Evolutionary conservation across 1,284 basidiomycete species (phyloP), one percentile per base, ranked within the genome.

Genomic region (Cutaneotrichosporon dermatis): DNA sequence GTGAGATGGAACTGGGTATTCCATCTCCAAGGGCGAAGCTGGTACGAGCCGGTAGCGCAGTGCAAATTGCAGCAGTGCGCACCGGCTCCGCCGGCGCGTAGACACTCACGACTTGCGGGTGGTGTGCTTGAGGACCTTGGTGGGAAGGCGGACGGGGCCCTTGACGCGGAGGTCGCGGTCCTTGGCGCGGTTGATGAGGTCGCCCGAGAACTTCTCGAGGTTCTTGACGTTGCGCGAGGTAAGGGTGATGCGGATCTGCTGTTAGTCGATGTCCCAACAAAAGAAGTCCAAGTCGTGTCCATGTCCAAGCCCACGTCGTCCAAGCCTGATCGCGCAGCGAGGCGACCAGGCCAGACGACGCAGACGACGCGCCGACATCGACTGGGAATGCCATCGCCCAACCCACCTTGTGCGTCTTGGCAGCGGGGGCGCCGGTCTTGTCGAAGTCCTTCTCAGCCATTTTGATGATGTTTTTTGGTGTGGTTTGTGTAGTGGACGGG

Each of bases 101-200:
- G 10, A 37, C 52, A 83, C 88, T 72, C 66, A 92, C 92, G 92
- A 93, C 82, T 97, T 97, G 78, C 96, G 91, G 82, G 93, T 98
- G 80, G 94, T 97, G 84, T 98, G 94, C 81, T 91, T 91, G 75
- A 99, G 87, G 75, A 92, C 88, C 85, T 98, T 99, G 81, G 96
- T 99, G 66, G 96, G 96, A 73, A 99, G 90, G 72, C 96, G 90
- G 74, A 99, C 94, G 69, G 96, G 96, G 68, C 96, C 96, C 84
- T 97, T 98, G 81, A 99, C 95, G 68, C 90, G 91, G 77, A 99
- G 91, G 81, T 98, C 91, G 85, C 96, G 95, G 86, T 99, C 96
- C 86, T 99, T 99, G 73, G 96, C 95, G 68, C 96, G 88, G 86
- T 93, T 92, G 81, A 99, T 90, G 77, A 99, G 85, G 81, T 99